Evolutionary conservation across 257 asterid species (phyloP), one percentile per base, ranked within the genome.

Genomic region (Leonotis leonurus): DNA sequence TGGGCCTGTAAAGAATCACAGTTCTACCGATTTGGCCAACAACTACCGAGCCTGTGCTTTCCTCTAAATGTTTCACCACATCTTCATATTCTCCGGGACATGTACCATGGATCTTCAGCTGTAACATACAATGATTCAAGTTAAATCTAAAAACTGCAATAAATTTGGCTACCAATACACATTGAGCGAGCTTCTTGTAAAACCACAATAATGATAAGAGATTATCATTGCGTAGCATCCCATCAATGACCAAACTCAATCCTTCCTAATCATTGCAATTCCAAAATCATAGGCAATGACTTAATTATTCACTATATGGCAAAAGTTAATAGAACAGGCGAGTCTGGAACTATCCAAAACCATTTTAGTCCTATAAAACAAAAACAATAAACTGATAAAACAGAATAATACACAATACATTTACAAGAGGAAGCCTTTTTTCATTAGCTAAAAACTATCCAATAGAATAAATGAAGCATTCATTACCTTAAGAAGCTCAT

Each of bases 1-100:
- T 92, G 22, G 99, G 99, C 79, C 96, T 58, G 75, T 92, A 92
- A 43, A 89, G 91, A 40, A 89, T 92, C 77, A 89, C 94, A 3
- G 99, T 89, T 76, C 96, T 76, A 30, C 96, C 99, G 45, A 92
- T 89, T 75, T 73, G 84, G 41, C 95, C 75, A 43, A 89, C 89
- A 1, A 65, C 83, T 8, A 82, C 83, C 0, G 97, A 85, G 2
- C 97, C 95, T 11, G 96, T 92, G 37, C 75, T 71, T 60, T 65
- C 78, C 78, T 82, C 95, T 60, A 92, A 53, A n/a, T 80, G 81
- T 80, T 77, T 79, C 76, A 87, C 81, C 40, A 65, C 88, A 62
- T 87, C 96, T 40, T 77, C 95, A 13, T 89, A 67, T 75, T 92
- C 96, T 51, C 80, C 86, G 0, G 97, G 97, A 55, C 99, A 92